Conservation (phyloP, 1,284 basidiomycete species). For the Apiotrichum brassicae region DNA sequence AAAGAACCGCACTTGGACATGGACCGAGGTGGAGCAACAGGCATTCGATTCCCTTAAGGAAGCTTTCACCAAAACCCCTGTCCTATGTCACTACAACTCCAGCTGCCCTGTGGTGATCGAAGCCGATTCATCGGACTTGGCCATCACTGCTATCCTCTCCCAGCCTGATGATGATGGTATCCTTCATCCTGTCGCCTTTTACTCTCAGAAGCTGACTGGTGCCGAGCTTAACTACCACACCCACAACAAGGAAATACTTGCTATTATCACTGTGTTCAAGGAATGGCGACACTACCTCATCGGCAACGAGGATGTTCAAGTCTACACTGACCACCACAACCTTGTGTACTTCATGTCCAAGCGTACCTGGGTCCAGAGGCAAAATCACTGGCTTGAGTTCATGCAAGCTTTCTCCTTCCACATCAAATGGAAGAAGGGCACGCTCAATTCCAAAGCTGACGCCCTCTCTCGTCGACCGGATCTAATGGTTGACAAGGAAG, state of each 20-base stretch:
- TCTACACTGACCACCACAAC: no score
- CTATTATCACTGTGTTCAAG: conserved; percentile 46
- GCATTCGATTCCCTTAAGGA: no score
- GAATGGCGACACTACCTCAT: conserved; percentile 48
- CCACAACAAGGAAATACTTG: conserved; percentile 52
- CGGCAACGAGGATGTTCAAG: conserved; percentile 18
- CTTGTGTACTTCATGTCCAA: no score
- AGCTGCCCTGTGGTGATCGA: neutral
- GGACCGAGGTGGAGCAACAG: no score
- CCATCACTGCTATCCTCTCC: conserved; percentile 7
- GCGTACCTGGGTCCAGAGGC: no score
- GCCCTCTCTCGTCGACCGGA: no score
- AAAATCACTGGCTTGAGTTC: no score
- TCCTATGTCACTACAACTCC: neutral
- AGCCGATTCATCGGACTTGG: conserved; percentile 12
- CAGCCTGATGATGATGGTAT: conserved; percentile 19
- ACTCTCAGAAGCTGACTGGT: conserved; percentile 34
- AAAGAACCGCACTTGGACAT: no score
- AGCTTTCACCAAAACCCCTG: neutral
- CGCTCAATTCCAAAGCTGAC: neutral
- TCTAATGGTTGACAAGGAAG: no score
- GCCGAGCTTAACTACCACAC: conserved; percentile 51
- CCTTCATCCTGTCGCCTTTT: conserved; percentile 44
- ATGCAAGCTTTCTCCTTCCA: conserved; percentile 47
- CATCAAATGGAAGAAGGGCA: neutral